Percentiles rank a stretch among this genome's conserved stretches.
These are phyloP conservation scores for Nadsonia fulvescens DNA, from an alignment of 805 yeast genomes.

Conservation along the genomic window DNA sequence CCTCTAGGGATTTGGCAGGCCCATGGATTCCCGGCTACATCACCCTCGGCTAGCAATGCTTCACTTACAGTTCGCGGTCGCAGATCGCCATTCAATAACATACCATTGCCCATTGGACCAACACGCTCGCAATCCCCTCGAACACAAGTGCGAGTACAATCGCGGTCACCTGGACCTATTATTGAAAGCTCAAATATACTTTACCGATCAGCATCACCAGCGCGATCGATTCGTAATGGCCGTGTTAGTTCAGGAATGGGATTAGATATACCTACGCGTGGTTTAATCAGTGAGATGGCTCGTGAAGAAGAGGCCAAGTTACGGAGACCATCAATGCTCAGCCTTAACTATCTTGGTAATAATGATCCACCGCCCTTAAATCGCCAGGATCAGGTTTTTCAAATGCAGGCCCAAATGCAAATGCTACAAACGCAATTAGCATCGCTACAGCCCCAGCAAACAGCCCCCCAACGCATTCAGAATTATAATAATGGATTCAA, in stretches of 20 bases:
- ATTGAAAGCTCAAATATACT: too few species aligned
- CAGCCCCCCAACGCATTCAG: background rate
- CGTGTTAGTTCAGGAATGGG: too few species aligned
- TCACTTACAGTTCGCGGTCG: too few species aligned
- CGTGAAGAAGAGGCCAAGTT: conserved; percentile 21
- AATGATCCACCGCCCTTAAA: conserved; percentile 8
- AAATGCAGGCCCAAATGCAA: conserved; percentile 16
- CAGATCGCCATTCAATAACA: too few species aligned
- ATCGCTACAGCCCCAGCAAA: conserved; percentile 1
- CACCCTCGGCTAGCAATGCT: too few species aligned
- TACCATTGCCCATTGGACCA: too few species aligned
- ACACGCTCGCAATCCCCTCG: too few species aligned
- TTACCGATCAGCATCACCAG: too few species aligned
- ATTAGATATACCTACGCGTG: conserved; percentile 16
- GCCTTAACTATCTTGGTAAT: conserved; percentile 5
- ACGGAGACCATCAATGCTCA: conserved; percentile 10
- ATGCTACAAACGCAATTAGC: conserved; percentile 6
- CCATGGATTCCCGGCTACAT: conserved; percentile 24
- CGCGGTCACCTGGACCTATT: too few species aligned
- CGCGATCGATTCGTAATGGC: too few species aligned
- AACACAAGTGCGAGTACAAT: too few species aligned
- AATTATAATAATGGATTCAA: background rate
- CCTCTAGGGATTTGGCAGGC: conserved; percentile 24
- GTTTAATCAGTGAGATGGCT: conserved; percentile 23
- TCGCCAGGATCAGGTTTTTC: conserved; percentile 17